phyloP scores from a whole-genome alignment of 345 rosid species.

The Heritiera littoralis region DNA sequence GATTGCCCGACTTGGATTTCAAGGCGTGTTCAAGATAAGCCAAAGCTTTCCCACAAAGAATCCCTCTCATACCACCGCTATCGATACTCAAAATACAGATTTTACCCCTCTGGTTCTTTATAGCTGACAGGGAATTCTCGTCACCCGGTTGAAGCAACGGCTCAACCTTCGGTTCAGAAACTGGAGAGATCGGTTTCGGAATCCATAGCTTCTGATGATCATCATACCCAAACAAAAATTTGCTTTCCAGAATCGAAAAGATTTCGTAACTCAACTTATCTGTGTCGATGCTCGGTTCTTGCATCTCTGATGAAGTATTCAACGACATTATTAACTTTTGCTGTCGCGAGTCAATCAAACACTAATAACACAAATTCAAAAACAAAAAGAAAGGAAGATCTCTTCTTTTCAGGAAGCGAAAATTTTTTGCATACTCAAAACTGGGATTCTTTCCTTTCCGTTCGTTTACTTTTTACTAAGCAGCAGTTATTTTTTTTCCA shows the following conservation, averaged over 20 bases:
- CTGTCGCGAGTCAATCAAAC: not conserved
- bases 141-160: constrained; percentile 6
- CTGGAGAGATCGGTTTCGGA: constrained; percentile 52
- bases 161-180: constrained; percentile 38
- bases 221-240: constrained; percentile 84
- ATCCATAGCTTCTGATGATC: constrained; percentile 79
- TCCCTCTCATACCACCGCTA: constrained; percentile 89
- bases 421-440: not conserved
- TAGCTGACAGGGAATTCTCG: constrained; percentile 31
- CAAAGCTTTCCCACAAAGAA: constrained; percentile 83
- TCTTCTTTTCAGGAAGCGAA: not conserved
- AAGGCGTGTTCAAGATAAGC: constrained; percentile 82
- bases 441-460: not conserved
- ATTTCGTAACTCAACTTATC: constrained; percentile 97
- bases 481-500: not conserved
- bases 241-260: constrained; percentile 90
- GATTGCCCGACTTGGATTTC: constrained; percentile 78
- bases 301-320: constrained; percentile 55
- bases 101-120: constrained; percentile 94
- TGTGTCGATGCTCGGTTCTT: constrained; percentile 93
- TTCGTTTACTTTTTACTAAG: not conserved
- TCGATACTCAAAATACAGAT: constrained; percentile 87
- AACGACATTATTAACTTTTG: constrained; percentile 30
- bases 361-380: not conserved
- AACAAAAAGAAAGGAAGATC: not conserved